Evolutionary conservation across 2,329 filamentous ascomycete genomes (phyloP).

Genomic region (Aspergillus pseudotamarii): DNA sequence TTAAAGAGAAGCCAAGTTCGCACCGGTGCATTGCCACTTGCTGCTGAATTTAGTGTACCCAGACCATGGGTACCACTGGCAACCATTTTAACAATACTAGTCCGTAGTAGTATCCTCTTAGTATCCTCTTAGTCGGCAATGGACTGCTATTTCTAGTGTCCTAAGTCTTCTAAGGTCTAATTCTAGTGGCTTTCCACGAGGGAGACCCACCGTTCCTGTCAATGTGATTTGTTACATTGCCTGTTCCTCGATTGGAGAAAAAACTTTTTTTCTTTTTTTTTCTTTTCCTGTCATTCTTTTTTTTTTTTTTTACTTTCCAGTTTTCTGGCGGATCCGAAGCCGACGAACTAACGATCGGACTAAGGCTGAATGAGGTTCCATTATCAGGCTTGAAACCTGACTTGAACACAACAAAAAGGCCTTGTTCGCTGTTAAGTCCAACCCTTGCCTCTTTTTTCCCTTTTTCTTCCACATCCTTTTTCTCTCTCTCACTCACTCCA

Average conservation of each 20-base stretch:
- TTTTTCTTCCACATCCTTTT: background rate
- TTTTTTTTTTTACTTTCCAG: background rate
- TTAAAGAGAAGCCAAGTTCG: background rate
- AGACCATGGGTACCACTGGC: background rate
- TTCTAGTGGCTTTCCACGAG: background rate
- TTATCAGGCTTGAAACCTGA: slow-evolving; percentile 4
- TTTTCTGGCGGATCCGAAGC: background rate
- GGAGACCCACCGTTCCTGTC: background rate
- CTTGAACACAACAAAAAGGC: background rate
- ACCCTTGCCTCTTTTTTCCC: background rate
- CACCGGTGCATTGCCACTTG: background rate
- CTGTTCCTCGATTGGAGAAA: background rate
- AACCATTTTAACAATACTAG: background rate
- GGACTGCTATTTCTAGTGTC: background rate
- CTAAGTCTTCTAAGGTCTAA: background rate
- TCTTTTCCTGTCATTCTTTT: background rate
- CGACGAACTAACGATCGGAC: background rate
- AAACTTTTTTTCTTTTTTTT: too few species aligned
- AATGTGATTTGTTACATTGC: slow-evolving; percentile 3
- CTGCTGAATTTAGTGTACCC: background rate
- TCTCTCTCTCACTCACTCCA: background rate
- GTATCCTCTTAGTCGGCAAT: background rate
- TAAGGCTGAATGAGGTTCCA: background rate
- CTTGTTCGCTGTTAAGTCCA: slow-evolving; percentile 3
- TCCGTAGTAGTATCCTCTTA: background rate